These are phyloP conservation scores for Flaveria floridana DNA, from an alignment of 140 eudicot genomes.

Conservation along the genomic window DNA sequence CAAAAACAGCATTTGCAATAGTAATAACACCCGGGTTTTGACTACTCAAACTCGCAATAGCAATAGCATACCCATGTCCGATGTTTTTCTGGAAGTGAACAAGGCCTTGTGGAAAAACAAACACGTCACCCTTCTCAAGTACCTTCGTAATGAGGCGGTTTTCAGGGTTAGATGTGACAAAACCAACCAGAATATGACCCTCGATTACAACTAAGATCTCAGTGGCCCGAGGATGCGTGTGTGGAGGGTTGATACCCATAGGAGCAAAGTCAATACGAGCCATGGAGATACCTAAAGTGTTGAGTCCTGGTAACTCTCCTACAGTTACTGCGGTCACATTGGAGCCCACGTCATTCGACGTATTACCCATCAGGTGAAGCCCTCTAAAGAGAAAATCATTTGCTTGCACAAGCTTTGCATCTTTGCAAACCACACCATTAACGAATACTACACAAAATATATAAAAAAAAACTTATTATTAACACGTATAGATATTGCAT, in stretches of 20 bases:
- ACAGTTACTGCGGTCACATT: constrained; percentile 28
- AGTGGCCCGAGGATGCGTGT: constrained; percentile 33
- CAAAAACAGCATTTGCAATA: constrained; percentile 33
- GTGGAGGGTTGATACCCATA: constrained; percentile 28
- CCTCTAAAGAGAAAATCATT: constrained; percentile 33
- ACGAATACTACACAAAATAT: neutral
- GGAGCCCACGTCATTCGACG: constrained; percentile 28
- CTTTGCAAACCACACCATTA: constrained; percentile 33
- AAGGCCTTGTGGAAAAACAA: constrained; percentile 31
- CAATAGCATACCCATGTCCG: constrained; percentile 25
- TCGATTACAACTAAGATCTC: constrained; percentile 23
- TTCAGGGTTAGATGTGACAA: constrained; percentile 29
- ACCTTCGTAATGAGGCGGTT: constrained; percentile 26
- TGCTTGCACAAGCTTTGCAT: constrained; percentile 25
- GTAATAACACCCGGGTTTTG: constrained; percentile 34
- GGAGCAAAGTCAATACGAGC: constrained; percentile 30
- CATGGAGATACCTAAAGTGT: constrained; percentile 34
- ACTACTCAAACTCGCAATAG: constrained; percentile 32
- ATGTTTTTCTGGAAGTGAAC: constrained; percentile 28
- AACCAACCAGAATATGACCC: constrained; percentile 26
- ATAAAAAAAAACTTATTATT: neutral
- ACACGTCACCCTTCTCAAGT: constrained; percentile 30
- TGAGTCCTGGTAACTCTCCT: constrained; percentile 22
- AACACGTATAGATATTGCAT: neutral
- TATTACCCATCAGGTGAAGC: constrained; percentile 29